A percentile compares a stretch with the other conserved stretches of the same genome.
Conservation (phyloP, 257 asterid genomes). For the Nicotiana tomentosiformis region DNA sequence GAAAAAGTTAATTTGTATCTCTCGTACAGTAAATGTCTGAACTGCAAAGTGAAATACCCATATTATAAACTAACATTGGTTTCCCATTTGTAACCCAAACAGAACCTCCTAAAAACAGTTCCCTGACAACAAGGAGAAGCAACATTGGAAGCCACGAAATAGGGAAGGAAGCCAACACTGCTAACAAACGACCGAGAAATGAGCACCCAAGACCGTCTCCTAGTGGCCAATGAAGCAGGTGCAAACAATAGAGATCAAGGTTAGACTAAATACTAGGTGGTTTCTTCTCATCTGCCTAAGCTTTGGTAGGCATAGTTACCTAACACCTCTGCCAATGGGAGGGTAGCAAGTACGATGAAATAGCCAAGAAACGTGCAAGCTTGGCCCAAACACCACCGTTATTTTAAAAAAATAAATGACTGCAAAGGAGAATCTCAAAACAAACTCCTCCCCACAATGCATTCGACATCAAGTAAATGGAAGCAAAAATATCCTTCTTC, state of each 20-base stretch:
- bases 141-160: neutral
- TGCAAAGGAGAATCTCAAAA: neutral
- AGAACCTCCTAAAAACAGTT: neutral
- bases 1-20: neutral
- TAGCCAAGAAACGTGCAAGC: too few species aligned
- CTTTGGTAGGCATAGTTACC: too few species aligned
- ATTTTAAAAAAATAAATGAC: too few species aligned
- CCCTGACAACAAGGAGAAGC: neutral
- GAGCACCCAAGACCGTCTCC: neutral
- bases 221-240: too few species aligned
- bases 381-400: too few species aligned
- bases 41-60: neutral
- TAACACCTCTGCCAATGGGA: too few species aligned
- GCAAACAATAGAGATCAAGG: too few species aligned
- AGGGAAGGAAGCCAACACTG: neutral
- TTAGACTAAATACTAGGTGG: too few species aligned
- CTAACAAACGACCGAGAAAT: neutral
- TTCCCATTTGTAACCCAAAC: neutral
- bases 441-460: neutral
- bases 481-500: neutral
- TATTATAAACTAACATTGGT: neutral
- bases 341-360: too few species aligned
- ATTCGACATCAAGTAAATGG: neutral
- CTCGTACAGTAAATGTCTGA: neutral
- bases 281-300: too few species aligned